Evolutionary conservation across 1,139 yeast genomes (phyloP), one percentile per base, ranked within the genome.

Genomic region (Kodamaea plutei): DNA sequence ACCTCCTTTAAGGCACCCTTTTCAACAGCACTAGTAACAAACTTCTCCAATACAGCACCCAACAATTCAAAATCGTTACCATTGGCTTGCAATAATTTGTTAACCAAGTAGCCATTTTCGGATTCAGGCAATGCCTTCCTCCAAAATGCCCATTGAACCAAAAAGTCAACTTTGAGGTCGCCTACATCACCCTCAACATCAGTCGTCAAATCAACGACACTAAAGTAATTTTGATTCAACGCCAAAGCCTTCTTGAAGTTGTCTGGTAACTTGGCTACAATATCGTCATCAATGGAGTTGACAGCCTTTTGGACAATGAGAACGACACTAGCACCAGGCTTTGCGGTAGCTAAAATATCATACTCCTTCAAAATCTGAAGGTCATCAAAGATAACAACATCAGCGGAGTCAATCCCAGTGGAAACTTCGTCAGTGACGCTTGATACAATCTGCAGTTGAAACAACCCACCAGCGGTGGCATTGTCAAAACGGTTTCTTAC

Each of bases 81-180:
- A 41, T 81, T 80, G 15, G 94, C 82, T 52, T 81, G 84, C 52
- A 83, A 76, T 47, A 87, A 75, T 57, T 81, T 82, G 57, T 85
- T 82, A 38, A 85, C 88, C 18, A 20, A n/a, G 44, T 83, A 72
- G 27, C 79, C 79, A 30, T 79, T 81, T 25, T 71, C 69, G 29
- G 80, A 69, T 33, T 72, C 70, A 6, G 88, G 85, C 38, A 71
- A 74, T 5, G 84, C 73, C 24, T 72, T 64, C 43, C 73, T 72
- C 95, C 95, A 87, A 65, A 85, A 82, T 1, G 79, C 85, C 31
- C 82, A 73, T 60, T 87, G 96, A 36, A 76, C 63, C 35, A 87
- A 84, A 56, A 87, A 80, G 24, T 34, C 35, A 12, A 25, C 28
- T 12, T 26, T 31, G 56, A 85, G 79, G 26, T 79, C 74, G 23